Percentiles rank a stretch among this genome's conserved stretches.
phyloP scores from a whole-genome alignment of 1,139 yeast genomes.

The Pichia sp. region DNA sequence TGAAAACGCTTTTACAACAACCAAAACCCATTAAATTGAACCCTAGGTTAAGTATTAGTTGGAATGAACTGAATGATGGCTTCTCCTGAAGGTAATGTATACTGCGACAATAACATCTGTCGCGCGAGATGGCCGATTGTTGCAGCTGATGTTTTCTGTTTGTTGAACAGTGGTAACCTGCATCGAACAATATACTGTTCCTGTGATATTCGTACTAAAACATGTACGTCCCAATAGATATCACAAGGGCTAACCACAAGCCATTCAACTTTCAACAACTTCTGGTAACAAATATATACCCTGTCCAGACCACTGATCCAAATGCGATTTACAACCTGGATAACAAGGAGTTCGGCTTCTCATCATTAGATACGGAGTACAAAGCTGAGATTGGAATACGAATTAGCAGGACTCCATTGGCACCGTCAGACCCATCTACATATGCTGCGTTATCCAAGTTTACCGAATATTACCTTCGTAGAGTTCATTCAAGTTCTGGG shows the following conservation, averaged over 20 bases:
- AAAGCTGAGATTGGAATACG: conserved; percentile 26
- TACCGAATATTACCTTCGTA: conserved; percentile 29
- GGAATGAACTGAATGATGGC: too few species aligned
- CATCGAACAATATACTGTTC: too few species aligned
- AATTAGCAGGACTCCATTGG: conserved; percentile 30
- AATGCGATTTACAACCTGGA: conserved; percentile 24
- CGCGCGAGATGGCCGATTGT: too few species aligned
- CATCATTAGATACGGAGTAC: conserved; percentile 25
- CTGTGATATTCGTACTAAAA: background rate
- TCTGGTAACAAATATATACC: conserved; percentile 25
- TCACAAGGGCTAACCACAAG: conserved; percentile 20
- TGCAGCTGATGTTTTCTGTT: too few species aligned
- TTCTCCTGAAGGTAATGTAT: too few species aligned
- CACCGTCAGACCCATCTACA: conserved; percentile 30
- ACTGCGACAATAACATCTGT: background rate
- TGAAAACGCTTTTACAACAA: too few species aligned
- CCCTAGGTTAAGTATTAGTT: too few species aligned
- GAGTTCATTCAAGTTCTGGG: conserved; percentile 29
- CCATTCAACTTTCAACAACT: conserved; percentile 22
- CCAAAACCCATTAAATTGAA: too few species aligned
- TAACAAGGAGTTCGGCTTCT: conserved; percentile 27
- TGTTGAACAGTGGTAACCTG: too few species aligned
- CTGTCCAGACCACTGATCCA: conserved; percentile 28
- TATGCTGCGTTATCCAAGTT: conserved; percentile 31
- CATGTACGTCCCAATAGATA: conserved; percentile 29